Percentiles rank a stretch among this genome's conserved stretches.
phyloP scores from a whole-genome alignment of 2,329 filamentous ascomycete genomes.

The Bisporella sp. region DNA sequence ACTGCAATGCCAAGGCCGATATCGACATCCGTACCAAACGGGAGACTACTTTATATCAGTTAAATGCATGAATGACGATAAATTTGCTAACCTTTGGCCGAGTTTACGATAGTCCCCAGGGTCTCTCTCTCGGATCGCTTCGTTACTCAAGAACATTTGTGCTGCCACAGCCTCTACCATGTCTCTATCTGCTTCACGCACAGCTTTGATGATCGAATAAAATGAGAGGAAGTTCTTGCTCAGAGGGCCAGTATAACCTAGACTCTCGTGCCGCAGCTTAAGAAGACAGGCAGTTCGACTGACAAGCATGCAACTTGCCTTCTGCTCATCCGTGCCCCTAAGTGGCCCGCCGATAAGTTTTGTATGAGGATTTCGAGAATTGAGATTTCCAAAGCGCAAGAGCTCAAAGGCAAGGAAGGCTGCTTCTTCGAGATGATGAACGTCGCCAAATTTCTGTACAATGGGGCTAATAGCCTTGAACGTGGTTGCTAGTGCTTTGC shows the following conservation, averaged over 20 bases:
- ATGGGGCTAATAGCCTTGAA: slow-evolving; percentile 53
- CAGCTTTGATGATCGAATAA: slow-evolving; percentile 72
- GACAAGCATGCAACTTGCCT: slow-evolving; percentile 70
- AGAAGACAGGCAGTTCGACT: slow-evolving; percentile 80
- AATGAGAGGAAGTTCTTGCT: slow-evolving; percentile 86
- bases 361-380: slow-evolving; percentile 53
- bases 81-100: slow-evolving; percentile 56
- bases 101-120: slow-evolving; percentile 53
- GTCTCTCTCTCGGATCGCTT: slow-evolving; percentile 58
- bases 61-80: neutral
- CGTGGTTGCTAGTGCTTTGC: slow-evolving; percentile 67
- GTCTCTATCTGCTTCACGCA: slow-evolving; percentile 74
- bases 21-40: slow-evolving; percentile 64
- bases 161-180: slow-evolving; percentile 76
- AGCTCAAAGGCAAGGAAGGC: slow-evolving; percentile 81
- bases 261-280: slow-evolving; percentile 72
- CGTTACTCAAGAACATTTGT: slow-evolving; percentile 73
- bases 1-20: slow-evolving; percentile 73
- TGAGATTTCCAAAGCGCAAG: slow-evolving; percentile 70
- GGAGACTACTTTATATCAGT: slow-evolving; percentile 39
- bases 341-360: slow-evolving; percentile 49
- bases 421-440: slow-evolving; percentile 61
- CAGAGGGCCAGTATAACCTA: slow-evolving; percentile 90
- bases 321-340: slow-evolving; percentile 62
- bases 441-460: slow-evolving; percentile 35